Conservation (phyloP, 306 rosid species). For the Cicer judaicum region DNA sequence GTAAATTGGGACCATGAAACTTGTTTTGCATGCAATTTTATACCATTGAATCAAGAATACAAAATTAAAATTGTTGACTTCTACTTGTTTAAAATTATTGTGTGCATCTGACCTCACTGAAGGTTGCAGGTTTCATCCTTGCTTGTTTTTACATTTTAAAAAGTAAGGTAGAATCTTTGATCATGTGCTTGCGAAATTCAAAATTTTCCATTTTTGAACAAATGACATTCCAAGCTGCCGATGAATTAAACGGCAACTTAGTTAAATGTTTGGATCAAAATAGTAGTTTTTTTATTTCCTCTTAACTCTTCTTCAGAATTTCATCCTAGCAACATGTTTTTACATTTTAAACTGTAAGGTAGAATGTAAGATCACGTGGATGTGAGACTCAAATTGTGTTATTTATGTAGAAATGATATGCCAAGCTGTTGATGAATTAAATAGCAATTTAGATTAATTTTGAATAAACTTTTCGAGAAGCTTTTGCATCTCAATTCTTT, state of each 20-base stretch:
- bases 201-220: too few relatives aligned
- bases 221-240: too few relatives aligned
- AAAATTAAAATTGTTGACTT: constrained; percentile 25
- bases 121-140: constrained; percentile 1
- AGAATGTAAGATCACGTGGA: not conserved
- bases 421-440: too few relatives aligned
- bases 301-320: not conserved
- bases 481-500: not conserved
- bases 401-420: too few relatives aligned
- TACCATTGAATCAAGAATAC: constrained; percentile 3
- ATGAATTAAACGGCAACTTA: too few relatives aligned
- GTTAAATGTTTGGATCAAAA: too few relatives aligned
- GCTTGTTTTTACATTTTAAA: constrained; percentile 1
- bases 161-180: constrained; percentile 10
- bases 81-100: constrained; percentile 21
- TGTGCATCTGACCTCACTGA: constrained; percentile 7
- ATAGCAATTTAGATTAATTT: too few relatives aligned
- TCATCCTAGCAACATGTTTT: not conserved
- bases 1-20: constrained; percentile 13
- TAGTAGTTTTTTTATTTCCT: too few relatives aligned
- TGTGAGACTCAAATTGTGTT: too few relatives aligned
- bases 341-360: not conserved
- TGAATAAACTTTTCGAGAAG: not conserved
- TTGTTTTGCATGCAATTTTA: constrained; percentile 14
- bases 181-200: not conserved